Evolutionary conservation across 768 basidiomycete species (phyloP), one percentile per base, ranked within the genome.

Genomic region (Leccinum aurantiacum): DNA sequence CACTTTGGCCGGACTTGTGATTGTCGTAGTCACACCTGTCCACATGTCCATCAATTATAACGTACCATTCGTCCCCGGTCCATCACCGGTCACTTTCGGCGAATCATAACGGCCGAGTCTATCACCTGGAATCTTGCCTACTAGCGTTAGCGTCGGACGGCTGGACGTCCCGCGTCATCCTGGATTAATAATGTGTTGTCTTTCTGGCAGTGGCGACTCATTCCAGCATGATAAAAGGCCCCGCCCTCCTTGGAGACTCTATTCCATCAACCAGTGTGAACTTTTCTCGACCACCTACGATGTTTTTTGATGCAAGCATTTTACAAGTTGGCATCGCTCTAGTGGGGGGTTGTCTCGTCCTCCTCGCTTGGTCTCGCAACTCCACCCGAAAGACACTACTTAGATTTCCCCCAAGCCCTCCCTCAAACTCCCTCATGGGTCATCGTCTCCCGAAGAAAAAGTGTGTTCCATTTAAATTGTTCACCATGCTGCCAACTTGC

Each of bases 381-480:
- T 38, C 24, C 31, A 2, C 53, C 5, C 49, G 27, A 7, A 53
- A 25, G n/a, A 47, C 15, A 13, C 17, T 33, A 17, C 27, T 41
- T 24, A 37, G 41, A 27, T 54, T 51, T 17, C 63, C 62, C 33
- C 62, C 63, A 6, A 59, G 63, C 48, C 62, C 62, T 17, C 62
- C 57, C 15, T 9, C 25, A 2, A 25, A 55, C 24, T 6, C 33
- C n/a, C 13, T 64, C 27, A 6, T 22, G 15, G 57, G 62, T 3
- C 63, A 64, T 35, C 38, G 8, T 29, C 41, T 64, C 17, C 49
- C 49, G 7, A 3, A 8, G 9, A 46, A 60, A 60, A 46, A 57
- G 62, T 63, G 17, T 3, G 63, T 51, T 25, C n/a, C 25, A 15
- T 31, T 58, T 25, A 25, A 29, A 13, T 7, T 13, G 27, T 13